These are phyloP conservation scores for Penicillium sp. DNA, from an alignment of 2,329 filamentous ascomycete genomes.

Conservation along the genomic window DNA sequence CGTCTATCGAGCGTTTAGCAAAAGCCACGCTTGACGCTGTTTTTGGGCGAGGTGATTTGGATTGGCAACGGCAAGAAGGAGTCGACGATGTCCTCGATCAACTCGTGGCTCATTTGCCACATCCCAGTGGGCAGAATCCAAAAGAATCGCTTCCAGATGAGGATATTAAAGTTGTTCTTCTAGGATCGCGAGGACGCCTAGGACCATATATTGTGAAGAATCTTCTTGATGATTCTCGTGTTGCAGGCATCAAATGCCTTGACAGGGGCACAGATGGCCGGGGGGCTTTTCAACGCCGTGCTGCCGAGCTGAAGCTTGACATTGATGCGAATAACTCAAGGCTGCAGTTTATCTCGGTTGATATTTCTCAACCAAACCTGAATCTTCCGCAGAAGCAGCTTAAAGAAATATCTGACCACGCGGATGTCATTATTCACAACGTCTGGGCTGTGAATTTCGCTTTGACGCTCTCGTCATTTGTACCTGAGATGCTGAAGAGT, in stretches of 20 bases:
- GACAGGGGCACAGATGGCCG: slow-evolving; percentile 10
- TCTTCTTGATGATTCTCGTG: slow-evolving; percentile 13
- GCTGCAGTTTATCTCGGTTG: slow-evolving; percentile 13
- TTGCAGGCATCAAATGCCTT: slow-evolving; percentile 15
- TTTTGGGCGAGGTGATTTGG: background rate
- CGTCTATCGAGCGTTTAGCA: slow-evolving; percentile 17
- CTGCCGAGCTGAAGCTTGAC: slow-evolving; percentile 8
- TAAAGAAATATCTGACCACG: slow-evolving; percentile 10
- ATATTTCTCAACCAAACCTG: slow-evolving; percentile 11
- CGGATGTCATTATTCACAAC: slow-evolving; percentile 16
- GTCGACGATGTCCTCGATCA: slow-evolving; percentile 9
- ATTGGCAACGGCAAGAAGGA: background rate
- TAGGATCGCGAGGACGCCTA: slow-evolving; percentile 14
- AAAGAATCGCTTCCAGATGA: slow-evolving; percentile 2
- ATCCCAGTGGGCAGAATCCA: slow-evolving; percentile 1
- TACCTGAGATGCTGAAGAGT: slow-evolving; percentile 12
- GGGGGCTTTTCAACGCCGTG: slow-evolving; percentile 8
- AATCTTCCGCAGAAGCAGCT: slow-evolving; percentile 8
- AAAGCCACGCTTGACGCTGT: slow-evolving; percentile 15
- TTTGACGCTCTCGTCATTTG: slow-evolving; percentile 12
- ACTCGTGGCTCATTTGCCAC: slow-evolving; percentile 10
- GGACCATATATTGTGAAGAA: slow-evolving; percentile 14
- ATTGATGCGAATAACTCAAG: slow-evolving; percentile 9
- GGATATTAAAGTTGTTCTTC: slow-evolving; percentile 13
- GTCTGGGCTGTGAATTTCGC: slow-evolving; percentile 18